Conservation (phyloP, 1,139 yeast genomes). For the Pichia cactophila region DNA sequence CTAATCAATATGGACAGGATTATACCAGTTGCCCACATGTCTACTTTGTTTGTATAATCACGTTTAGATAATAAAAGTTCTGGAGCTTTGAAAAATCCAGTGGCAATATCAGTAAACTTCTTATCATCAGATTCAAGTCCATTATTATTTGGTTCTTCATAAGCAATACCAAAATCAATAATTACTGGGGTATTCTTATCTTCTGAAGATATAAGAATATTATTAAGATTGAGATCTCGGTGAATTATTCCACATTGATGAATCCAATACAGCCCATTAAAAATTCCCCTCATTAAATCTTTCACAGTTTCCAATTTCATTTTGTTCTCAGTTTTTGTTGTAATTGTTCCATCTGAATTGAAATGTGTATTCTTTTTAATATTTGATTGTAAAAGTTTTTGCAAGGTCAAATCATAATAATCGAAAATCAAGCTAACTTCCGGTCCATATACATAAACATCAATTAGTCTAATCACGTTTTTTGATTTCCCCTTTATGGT, state of each 20-base stretch:
- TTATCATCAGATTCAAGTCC: conserved; percentile 38
- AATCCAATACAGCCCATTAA: conserved; percentile 42
- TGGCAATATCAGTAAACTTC: conserved; percentile 67
- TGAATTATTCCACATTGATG: conserved; percentile 67
- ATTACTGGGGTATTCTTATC: conserved; percentile 31
- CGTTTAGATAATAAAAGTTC: conserved; percentile 69
- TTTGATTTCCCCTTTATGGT: conserved; percentile 8
- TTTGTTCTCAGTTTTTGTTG: conserved; percentile 21
- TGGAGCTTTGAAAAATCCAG: conserved; percentile 77
- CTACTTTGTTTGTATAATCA: conserved; percentile 56
- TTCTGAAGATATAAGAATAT: conserved; percentile 43
- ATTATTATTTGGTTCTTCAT: conserved; percentile 28
- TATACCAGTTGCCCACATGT: conserved; percentile 78
- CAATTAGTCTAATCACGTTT: conserved; percentile 28
- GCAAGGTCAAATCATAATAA: conserved; percentile 30
- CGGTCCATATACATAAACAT: conserved; percentile 26
- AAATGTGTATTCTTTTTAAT: conserved; percentile 28
- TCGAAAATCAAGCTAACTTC: conserved; percentile 40
- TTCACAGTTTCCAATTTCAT: conserved; percentile 24
- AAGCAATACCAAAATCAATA: conserved; percentile 80
- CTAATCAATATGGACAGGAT: conserved; percentile 56
- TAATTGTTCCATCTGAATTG: conserved; percentile 12
- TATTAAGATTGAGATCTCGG: conserved; percentile 80
- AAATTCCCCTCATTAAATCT: conserved; percentile 36
- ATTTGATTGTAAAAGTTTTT: conserved; percentile 27